Conservation (phyloP, 2,329 filamentous ascomycete genomes). For the Xylariaceae sp. region DNA sequence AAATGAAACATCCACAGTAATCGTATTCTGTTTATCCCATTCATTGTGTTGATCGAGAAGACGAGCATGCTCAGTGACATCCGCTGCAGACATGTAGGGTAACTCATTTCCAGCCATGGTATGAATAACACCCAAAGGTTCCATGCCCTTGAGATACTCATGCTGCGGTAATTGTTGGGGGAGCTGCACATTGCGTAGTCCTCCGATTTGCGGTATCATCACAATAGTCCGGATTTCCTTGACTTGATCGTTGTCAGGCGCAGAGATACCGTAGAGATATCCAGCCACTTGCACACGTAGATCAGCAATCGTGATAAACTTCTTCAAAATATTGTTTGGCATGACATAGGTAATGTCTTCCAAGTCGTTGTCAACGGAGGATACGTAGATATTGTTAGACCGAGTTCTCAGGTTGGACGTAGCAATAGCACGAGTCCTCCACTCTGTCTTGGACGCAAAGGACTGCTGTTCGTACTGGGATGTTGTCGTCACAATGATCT, state of each 20-base stretch:
- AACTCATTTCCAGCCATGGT: constrained; percentile 92
- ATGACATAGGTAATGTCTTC: constrained; percentile 96
- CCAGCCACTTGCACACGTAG: constrained; percentile 94
- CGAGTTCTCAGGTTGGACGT: constrained; percentile 91
- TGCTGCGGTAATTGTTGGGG: constrained; percentile 88
- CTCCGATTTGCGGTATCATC: constrained; percentile 95
- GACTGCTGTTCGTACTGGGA: constrained; percentile 97
- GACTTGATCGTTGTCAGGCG: constrained; percentile 90
- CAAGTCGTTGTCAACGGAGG: constrained; percentile 86
- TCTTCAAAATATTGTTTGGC: constrained; percentile 98
- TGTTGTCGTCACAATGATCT: constrained; percentile 97
- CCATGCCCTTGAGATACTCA: constrained; percentile 79
- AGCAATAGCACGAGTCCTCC: constrained; percentile 93
- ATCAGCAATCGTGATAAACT: constrained; percentile 96
- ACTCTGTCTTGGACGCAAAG: constrained; percentile 98
- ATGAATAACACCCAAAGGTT: constrained; percentile 92
- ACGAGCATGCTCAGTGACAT: constrained; percentile 90
- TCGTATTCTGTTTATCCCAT: constrained; percentile 83
- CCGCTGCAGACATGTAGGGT: constrained; percentile 91
- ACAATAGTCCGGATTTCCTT: constrained; percentile 97
- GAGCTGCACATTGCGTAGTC: constrained; percentile 84
- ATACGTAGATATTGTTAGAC: constrained; percentile 98
- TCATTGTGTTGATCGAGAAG: constrained; percentile 76
- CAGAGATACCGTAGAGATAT: constrained; percentile 89
- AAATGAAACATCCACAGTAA: constrained; percentile 94